Conservation (phyloP, 257 asterid genomes). For the Forsythia viridissima region DNA sequence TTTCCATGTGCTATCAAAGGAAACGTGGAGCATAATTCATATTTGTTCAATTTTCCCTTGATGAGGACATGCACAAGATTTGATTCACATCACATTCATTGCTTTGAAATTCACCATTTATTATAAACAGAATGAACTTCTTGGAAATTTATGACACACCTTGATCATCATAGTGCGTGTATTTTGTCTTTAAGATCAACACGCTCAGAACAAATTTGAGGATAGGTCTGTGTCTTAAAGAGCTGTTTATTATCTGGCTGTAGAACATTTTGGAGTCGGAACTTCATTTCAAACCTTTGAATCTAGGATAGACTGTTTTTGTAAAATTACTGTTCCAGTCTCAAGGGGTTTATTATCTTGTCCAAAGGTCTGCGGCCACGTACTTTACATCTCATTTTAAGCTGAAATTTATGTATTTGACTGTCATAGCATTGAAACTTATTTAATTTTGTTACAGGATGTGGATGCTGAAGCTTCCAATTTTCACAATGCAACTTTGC, state of each 20-base stretch:
- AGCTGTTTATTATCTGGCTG: not conserved
- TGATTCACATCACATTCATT: not conserved
- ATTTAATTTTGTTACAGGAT: slow-evolving; percentile 54
- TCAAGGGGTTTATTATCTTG: not conserved
- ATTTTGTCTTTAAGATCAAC: not conserved
- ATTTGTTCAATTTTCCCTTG: not conserved
- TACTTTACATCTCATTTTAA: not conserved
- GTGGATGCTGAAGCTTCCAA: slow-evolving; percentile 93
- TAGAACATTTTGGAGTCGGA: not conserved
- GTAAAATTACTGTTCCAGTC: not conserved
- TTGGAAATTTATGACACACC: not conserved
- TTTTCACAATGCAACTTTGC: slow-evolving; percentile 87
- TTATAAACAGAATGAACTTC: not conserved
- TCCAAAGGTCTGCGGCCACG: not conserved
- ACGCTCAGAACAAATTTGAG: not conserved
- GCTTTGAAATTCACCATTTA: not conserved
- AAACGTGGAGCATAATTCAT: not conserved
- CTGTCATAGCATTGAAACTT: slow-evolving; percentile 23
- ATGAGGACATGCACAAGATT: not conserved
- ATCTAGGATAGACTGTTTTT: not conserved
- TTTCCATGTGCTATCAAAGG: not conserved
- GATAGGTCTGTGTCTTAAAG: not conserved
- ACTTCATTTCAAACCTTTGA: not conserved
- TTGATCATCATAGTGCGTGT: not conserved
- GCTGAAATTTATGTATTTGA: slow-evolving; percentile 5